phyloP scores from a whole-genome alignment of 352 stramenopile species.

The Peronospora tabacina region DNA sequence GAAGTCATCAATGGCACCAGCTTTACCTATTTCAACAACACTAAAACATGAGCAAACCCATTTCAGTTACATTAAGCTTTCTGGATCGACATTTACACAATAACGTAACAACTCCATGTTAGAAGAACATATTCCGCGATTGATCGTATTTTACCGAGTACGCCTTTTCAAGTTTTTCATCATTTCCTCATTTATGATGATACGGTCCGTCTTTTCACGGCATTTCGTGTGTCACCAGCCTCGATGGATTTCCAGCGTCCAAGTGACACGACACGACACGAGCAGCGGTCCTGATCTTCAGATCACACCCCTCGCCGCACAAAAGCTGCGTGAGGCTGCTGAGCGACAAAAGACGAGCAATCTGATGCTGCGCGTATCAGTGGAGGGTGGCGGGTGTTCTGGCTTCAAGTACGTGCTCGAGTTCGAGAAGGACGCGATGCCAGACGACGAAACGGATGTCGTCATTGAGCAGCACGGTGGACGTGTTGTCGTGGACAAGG shows the following conservation, averaged over 20 bases:
- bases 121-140: no score
- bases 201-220: conserved; percentile 21
- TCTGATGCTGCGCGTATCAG: conserved; percentile 79
- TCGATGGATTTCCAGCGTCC: conserved; percentile 31
- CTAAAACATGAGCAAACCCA: no score
- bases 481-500: conserved; percentile 87
- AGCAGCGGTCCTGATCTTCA: conserved; percentile 45
- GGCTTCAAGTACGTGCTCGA: conserved; percentile 91
- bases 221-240: conserved; percentile 9
- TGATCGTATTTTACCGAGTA: no score
- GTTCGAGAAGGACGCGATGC: conserved; percentile 59
- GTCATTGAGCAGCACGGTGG: conserved; percentile 86
- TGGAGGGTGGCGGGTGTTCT: conserved; percentile 90
- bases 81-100: no score
- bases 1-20: no score
- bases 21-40: no score
- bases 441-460: conserved; percentile 44
- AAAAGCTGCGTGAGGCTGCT: conserved; percentile 56
- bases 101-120: no score
- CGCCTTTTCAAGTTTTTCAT: no score
- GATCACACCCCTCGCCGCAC: conserved; percentile 55
- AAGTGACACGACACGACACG: conserved; percentile 34
- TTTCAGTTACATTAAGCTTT: no score
- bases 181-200: not conserved
- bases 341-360: conserved; percentile 46